phyloP scores from a whole-genome alignment of 1,284 basidiomycete genomes.

The Malassezia japonica region DNA sequence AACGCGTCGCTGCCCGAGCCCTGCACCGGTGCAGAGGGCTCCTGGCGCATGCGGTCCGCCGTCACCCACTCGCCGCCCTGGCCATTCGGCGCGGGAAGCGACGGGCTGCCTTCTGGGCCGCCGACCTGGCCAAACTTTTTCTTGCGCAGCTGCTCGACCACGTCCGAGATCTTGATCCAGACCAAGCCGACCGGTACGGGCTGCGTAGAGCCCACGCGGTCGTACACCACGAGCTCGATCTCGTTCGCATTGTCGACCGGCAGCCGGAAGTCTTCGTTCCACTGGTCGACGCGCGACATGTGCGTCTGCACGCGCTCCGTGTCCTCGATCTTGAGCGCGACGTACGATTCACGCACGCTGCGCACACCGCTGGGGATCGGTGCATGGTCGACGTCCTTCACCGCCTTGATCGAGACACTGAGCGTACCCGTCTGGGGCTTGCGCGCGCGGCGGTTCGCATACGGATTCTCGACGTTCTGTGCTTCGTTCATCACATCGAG shows the following conservation, averaged over 20 bases:
- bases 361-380: conserved; percentile 56
- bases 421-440: conserved; percentile 92
- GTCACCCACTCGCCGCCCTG: conserved; percentile 43
- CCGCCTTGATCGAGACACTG: conserved; percentile 74
- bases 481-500: conserved; percentile 79
- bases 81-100: conserved; percentile 15
- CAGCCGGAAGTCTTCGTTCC: conserved; percentile 96
- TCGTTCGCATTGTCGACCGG: conserved; percentile 96
- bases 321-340: conserved; percentile 92
- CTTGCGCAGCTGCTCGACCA: conserved; percentile 84
- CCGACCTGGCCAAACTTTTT: conserved; percentile 69
- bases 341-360: conserved; percentile 62
- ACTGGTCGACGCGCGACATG: conserved; percentile 82
- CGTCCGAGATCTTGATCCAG: conserved; percentile 88
- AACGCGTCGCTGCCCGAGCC: conserved; percentile 18
- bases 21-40: neutral
- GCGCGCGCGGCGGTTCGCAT: conserved; percentile 70
- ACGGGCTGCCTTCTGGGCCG: conserved; percentile 46
- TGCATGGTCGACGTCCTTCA: conserved; percentile 88
- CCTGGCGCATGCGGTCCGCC: conserved; percentile 35
- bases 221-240: conserved; percentile 91
- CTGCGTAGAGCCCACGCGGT: conserved; percentile 68
- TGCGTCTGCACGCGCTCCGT: conserved; percentile 84
- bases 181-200: conserved; percentile 86
- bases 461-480: conserved; percentile 51